Evolutionary conservation across 805 yeast species (phyloP).

Genomic region (Sugiyamaella americana): DNA sequence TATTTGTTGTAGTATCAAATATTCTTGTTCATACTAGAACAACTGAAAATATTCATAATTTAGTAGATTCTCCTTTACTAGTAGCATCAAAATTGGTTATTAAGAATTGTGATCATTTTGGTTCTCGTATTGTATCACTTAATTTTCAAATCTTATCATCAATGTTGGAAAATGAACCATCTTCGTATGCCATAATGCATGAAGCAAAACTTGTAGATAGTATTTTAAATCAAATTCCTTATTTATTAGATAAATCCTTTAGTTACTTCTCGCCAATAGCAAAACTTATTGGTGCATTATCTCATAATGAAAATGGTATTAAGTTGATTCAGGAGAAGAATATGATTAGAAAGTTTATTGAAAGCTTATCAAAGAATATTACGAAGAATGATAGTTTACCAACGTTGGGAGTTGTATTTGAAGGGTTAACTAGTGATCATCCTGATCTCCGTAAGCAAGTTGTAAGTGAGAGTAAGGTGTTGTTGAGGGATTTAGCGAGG

Average conservation of each 20-base stretch:
- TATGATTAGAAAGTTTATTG: constrained; percentile 42
- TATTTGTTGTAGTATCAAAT: constrained; percentile 57
- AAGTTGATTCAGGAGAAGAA: constrained; percentile 42
- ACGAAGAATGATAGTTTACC: constrained; percentile 49
- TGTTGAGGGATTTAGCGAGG: constrained; percentile 15
- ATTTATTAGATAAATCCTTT: constrained; percentile 46
- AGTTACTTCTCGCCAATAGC: constrained; percentile 58
- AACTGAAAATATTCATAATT: constrained; percentile 67
- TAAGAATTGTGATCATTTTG: constrained; percentile 53
- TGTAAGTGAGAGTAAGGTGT: constrained; percentile 38
- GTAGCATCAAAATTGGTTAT: constrained; percentile 54
- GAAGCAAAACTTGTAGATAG: constrained; percentile 71
- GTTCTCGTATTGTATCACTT: constrained; percentile 54
- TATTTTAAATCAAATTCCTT: constrained; percentile 51
- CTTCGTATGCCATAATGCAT: constrained; percentile 70
- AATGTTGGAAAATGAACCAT: constrained; percentile 85
- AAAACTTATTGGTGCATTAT: constrained; percentile 74
- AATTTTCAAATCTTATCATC: constrained; percentile 59
- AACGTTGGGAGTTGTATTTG: constrained; percentile 61
- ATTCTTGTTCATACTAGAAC: constrained; percentile 70
- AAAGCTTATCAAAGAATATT: constrained; percentile 42
- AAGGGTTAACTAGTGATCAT: constrained; percentile 78
- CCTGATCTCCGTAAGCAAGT: constrained; percentile 62
- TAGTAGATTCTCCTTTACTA: constrained; percentile 80
- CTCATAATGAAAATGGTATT: constrained; percentile 70